Evolutionary conservation across 345 rosid species (phyloP).

Genomic region (Crucihimalaya himalaica): DNA sequence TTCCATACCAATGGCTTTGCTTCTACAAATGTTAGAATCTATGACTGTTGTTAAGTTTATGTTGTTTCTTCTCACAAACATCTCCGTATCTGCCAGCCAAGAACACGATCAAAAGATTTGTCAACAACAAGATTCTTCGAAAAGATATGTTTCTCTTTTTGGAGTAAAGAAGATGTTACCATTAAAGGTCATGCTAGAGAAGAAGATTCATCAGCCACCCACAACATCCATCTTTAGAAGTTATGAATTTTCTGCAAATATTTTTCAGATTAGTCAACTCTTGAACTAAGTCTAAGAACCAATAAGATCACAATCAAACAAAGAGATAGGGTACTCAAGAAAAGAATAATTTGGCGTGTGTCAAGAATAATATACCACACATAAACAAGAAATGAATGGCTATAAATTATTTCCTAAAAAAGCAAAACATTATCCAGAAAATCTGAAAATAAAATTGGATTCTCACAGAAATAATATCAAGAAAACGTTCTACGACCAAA

Average conservation of each 20-base stretch:
- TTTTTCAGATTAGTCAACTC: constrained; percentile 27
- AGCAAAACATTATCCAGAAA: constrained; percentile 9
- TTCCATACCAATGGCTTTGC: constrained; percentile 69
- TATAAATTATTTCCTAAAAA: constrained; percentile 7
- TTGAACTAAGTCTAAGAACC: constrained; percentile 33
- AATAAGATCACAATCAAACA: constrained; percentile 26
- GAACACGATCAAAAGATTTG: background rate
- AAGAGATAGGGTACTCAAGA: constrained; percentile 21
- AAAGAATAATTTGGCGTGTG: background rate
- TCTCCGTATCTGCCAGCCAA: constrained; percentile 52
- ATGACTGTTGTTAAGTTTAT: constrained; percentile 34
- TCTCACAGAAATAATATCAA: background rate
- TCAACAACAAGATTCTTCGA: background rate
- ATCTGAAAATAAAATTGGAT: background rate
- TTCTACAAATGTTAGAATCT: constrained; percentile 19
- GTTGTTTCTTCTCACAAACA: constrained; percentile 53
- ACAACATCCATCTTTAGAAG: constrained; percentile 61
- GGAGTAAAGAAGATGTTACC: constrained; percentile 41
- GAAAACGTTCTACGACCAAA: background rate
- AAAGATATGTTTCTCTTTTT: background rate
- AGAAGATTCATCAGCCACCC: constrained; percentile 58
- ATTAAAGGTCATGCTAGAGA: constrained; percentile 49
- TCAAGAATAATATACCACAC: constrained; percentile 27
- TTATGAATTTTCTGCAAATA: constrained; percentile 34
- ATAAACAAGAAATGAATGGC: constrained; percentile 9